A percentile compares a stretch with the other conserved stretches of the same genome.
Conservation (phyloP, 208 protist species). For the Blastocrithidia nonstop region DNA sequence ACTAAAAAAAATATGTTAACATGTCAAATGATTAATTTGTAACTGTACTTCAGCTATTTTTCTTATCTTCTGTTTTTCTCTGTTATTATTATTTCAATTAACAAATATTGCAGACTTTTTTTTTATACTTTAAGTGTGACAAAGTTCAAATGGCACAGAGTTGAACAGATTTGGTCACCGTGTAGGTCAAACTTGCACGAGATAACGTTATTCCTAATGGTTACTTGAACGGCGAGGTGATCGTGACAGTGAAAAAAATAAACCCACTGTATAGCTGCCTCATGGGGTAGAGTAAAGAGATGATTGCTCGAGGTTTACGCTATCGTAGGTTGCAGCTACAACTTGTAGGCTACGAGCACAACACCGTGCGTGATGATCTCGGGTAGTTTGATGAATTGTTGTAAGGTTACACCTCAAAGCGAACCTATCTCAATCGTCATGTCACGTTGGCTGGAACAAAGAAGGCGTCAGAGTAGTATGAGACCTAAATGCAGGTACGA, state of each 20-base stretch:
- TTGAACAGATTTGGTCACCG: too few relatives aligned
- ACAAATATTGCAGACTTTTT: too few relatives aligned
- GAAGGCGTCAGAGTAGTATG: slow-evolving; percentile 16
- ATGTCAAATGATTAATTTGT: too few relatives aligned
- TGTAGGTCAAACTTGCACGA: slow-evolving; percentile 17
- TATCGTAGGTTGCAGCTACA: slow-evolving; percentile 22
- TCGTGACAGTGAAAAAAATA: slow-evolving; percentile 40
- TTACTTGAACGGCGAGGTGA: slow-evolving; percentile 30
- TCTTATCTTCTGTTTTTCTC: too few relatives aligned
- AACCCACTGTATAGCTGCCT: slow-evolving; percentile 34
- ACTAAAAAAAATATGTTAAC: too few relatives aligned
- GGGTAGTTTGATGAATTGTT: slow-evolving; percentile 39
- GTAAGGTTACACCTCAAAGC: slow-evolving; percentile 27
- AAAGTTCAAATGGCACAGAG: too few relatives aligned
- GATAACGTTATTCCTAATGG: slow-evolving; percentile 14
- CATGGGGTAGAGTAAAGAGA: slow-evolving; percentile 15
- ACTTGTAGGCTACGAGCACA: slow-evolving; percentile 21
- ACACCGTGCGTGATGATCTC: slow-evolving; percentile 37
- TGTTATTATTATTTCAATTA: too few relatives aligned
- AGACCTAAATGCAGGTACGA: slow-evolving; percentile 20
- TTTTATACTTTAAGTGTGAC: too few relatives aligned
- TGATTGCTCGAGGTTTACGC: slow-evolving; percentile 8
- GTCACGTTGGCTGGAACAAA: slow-evolving; percentile 29
- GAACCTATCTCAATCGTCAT: slow-evolving; percentile 36
- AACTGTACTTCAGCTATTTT: too few relatives aligned